Evolutionary conservation across 1,284 basidiomycete genomes (phyloP).

Genomic region (Peniophora sp.): DNA sequence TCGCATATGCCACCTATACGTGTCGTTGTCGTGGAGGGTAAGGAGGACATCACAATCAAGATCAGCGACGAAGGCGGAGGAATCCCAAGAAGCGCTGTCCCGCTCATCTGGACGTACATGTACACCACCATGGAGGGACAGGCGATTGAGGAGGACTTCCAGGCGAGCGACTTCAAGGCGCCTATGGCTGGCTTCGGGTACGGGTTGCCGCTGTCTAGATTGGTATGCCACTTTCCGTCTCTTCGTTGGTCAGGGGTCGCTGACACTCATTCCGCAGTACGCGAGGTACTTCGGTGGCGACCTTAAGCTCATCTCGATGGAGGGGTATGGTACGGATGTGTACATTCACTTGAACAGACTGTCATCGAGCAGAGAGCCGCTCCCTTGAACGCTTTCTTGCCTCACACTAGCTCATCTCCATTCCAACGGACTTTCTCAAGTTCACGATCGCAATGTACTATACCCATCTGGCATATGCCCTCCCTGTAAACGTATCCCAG

Average conservation of each 20-base stretch:
- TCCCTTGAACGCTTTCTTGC: no score
- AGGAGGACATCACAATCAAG: constrained; percentile 97
- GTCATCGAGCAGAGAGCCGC: constrained; percentile 73
- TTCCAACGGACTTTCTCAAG: not conserved
- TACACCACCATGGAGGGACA: constrained; percentile 97
- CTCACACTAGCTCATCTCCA: not conserved
- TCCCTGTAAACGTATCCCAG: no score
- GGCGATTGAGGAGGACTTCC: constrained; percentile 82
- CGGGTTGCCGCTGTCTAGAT: constrained; percentile 82
- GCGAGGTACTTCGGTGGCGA: constrained; percentile 97
- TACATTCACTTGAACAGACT: constrained; percentile 87
- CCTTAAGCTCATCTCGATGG: constrained; percentile 95
- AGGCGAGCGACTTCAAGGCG: constrained; percentile 91
- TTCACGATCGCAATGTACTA: not conserved
- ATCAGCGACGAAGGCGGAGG: constrained; percentile 96
- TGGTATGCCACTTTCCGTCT: constrained; percentile 47
- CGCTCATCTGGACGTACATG: constrained; percentile 98
- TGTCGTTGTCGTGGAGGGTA: constrained; percentile 92
- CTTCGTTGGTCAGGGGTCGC: not conserved
- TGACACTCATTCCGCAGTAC: constrained; percentile 49
- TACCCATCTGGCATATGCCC: no score
- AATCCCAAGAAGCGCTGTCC: constrained; percentile 88
- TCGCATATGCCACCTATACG: constrained; percentile 89
- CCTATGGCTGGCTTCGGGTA: constrained; percentile 99
- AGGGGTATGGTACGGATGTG: constrained; percentile 89